Conservation (phyloP, 129 eudicot genomes). For the Sambucus nigra region DNA sequence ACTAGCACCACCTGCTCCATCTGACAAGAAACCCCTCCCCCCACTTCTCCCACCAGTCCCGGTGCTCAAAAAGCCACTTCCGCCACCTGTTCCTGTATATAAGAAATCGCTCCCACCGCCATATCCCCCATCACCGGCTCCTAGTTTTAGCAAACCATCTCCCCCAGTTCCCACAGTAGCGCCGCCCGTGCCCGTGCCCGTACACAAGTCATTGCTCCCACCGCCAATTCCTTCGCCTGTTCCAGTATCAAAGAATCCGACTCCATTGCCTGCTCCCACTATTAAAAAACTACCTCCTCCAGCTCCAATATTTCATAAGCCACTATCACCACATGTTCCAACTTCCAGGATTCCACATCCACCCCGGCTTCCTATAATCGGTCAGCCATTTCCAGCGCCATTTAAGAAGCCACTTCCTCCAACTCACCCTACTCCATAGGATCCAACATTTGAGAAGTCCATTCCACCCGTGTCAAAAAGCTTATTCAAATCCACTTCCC, state of each 20-base stretch:
- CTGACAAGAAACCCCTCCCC: background rate
- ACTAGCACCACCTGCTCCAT: conserved; percentile 2
- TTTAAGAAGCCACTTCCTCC: conserved; percentile 11
- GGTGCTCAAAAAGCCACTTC: conserved; percentile 1
- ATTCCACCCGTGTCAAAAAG: no score
- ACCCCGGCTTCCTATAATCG: no score
- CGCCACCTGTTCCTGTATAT: conserved; percentile 8
- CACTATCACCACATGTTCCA: conserved; percentile 17
- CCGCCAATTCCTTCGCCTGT: no score
- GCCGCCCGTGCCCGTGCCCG: conserved; percentile 7
- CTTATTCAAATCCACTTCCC: no score
- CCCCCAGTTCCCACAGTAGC: background rate
- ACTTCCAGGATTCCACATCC: conserved; percentile 12
- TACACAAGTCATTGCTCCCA: no score
- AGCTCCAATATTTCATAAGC: conserved; percentile 10
- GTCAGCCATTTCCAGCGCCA: no score
- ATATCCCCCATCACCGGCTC: no score
- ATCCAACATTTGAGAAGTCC: no score
- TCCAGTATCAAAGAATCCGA: conserved; percentile 18
- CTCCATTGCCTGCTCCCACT: conserved; percentile 3
- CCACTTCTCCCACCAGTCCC: conserved; percentile 23
- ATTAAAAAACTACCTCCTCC: conserved; percentile 8
- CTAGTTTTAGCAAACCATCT: no score
- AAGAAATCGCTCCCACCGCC: no score
- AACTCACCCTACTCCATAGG: no score